Base-by-base conservation (phyloP, 768 basidiomycete genomes). In the Leucosporidium creatinivorum region DNA sequence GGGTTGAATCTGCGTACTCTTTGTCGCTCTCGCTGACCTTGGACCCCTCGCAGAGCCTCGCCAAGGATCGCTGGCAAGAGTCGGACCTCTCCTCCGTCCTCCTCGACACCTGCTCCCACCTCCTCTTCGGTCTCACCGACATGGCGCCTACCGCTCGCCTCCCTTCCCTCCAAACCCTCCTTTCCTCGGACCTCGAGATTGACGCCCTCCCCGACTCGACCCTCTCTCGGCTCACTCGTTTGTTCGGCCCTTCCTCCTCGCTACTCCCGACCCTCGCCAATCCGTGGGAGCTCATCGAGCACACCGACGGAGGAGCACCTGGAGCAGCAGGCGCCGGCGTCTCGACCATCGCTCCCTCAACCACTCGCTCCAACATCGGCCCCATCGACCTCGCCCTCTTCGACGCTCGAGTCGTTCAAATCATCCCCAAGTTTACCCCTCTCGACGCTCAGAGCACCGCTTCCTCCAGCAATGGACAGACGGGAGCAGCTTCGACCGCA, bases 341-440 rank as follows among this genome's bases (percentile, higher is more conserved):
- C 63, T 21, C 21, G 1, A 26, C 36, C 28, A 8, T 23, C n/a
- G 30, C 12, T 10, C 36, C 25, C 23, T 23, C 47, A 47, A 28
- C 51, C 28, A 18, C 15, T 26, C 57, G 63, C 64, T 59, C 61
- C 28, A 72, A 72, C 62, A 15, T 51, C 48, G 70, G 70, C 13
- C 70, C 70, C 19, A 58, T 72, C 64, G 70, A 72, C 54, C 70
- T 72, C 58, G 70, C 67, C 25, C 49, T 62, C 0, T 72, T 72
- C 62, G 64, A 65, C 21, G 65, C 70, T 4, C 23, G 25, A 9
- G 51, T 72, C 13, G 23, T 66, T 49, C 67, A 65, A 39, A 56
- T 62, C 3, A 57, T 72, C 28, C 67, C 70, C 1, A 36, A 62
- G 50, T 65, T 72, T 25, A 72, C 70, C 0, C 67, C 70, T 0